These are phyloP conservation scores for Rugosomyces carneus DNA, from an alignment of 1,284 basidiomycete genomes.

Conservation along the genomic window DNA sequence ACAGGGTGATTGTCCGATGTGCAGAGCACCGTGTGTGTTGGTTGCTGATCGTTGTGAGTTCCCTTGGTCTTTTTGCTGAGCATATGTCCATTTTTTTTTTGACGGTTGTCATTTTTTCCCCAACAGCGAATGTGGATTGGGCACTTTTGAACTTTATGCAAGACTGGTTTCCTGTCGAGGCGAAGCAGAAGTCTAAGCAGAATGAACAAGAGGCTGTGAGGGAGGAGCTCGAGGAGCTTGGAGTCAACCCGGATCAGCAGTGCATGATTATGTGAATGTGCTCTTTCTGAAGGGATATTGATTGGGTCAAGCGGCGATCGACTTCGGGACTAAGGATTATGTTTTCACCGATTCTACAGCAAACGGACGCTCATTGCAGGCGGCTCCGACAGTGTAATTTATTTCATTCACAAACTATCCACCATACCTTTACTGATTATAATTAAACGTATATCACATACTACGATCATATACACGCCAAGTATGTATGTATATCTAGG, in stretches of 20 bases:
- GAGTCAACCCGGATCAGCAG: conserved; percentile 29
- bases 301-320: too few species aligned
- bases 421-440: too few species aligned
- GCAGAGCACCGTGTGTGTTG: conserved; percentile 72
- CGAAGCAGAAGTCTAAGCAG: conserved; percentile 68
- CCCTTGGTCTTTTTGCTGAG: neutral
- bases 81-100: conserved; percentile 5
- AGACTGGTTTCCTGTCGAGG: conserved; percentile 89
- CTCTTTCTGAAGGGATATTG: too few species aligned
- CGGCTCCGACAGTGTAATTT: neutral
- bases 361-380: too few species aligned
- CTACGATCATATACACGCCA: too few species aligned
- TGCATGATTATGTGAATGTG: conserved; percentile 25
- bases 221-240: conserved; percentile 66
- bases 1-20: conserved; percentile 82
- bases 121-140: conserved; percentile 75
- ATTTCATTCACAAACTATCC: neutral
- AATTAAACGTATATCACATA: too few species aligned
- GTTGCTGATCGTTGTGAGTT: conserved; percentile 68
- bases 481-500: too few species aligned
- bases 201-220: conserved; percentile 74
- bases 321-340: too few species aligned
- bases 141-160: conserved; percentile 82
- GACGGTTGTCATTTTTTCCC: neutral
- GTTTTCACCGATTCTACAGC: too few species aligned